Percentiles rank a stretch among this genome's conserved stretches.
These are phyloP conservation scores for Candida taoyuanica DNA, from an alignment of 805 yeast genomes.

Conservation along the genomic window DNA sequence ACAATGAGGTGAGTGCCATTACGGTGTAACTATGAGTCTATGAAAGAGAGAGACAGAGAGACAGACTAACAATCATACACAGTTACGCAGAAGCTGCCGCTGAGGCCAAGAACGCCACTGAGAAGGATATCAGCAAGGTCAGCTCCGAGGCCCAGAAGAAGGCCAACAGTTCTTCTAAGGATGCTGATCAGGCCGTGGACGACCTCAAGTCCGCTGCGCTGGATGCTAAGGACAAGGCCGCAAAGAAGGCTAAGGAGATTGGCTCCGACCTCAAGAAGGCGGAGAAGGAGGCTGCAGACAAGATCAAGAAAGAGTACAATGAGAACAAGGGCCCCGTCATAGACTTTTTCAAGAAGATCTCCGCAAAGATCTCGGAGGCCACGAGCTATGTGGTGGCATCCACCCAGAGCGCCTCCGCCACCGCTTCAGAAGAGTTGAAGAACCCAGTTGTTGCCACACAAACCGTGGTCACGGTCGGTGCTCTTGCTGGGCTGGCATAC, in stretches of 20 bases:
- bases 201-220: constrained; percentile 18
- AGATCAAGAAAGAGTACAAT: constrained; percentile 30
- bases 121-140: constrained; percentile 15
- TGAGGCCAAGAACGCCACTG: constrained; percentile 16
- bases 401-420: constrained; percentile 19
- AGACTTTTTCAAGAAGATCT: constrained; percentile 19
- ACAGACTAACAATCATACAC: constrained; percentile 6
- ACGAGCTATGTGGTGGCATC: constrained; percentile 19
- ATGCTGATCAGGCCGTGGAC: constrained; percentile 21
- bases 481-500: constrained; percentile 42
- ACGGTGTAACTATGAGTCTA: too few species aligned
- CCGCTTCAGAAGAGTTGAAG: constrained; percentile 40
- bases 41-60: too few species aligned
- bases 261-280: constrained; percentile 27
- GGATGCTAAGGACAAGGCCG: constrained; percentile 18
- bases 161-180: constrained; percentile 7
- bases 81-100: constrained; percentile 22
- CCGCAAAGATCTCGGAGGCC: constrained; percentile 21
- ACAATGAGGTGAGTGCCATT: constrained; percentile 15
- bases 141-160: constrained; percentile 11
- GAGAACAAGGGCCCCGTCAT: constrained; percentile 27
- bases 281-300: constrained; percentile 32
- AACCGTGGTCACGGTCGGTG: constrained; percentile 43
- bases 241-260: constrained; percentile 24
- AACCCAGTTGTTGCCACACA: constrained; percentile 61